Conservation (phyloP, 2,329 filamentous ascomycete genomes). For the Colletotrichum sidae region DNA sequence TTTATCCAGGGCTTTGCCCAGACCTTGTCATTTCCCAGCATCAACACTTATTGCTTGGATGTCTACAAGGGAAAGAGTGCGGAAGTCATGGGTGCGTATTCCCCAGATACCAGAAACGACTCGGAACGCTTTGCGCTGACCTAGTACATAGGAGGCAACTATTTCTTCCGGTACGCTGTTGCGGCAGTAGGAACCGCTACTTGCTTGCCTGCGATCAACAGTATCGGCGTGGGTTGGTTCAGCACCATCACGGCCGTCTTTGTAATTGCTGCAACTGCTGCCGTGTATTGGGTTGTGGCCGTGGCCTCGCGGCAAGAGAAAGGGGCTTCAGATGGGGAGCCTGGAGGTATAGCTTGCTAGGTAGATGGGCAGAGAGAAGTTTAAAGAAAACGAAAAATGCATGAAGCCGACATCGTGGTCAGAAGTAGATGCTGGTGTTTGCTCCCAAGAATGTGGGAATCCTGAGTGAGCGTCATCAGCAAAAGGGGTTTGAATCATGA, state of each 20-base stretch:
- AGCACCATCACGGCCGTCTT: conserved; percentile 67
- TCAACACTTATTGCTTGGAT: conserved; percentile 67
- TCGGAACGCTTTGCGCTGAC: too few species aligned
- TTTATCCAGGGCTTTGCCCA: conserved; percentile 77
- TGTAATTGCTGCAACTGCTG: conserved; percentile 8
- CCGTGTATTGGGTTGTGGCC: conserved; percentile 13
- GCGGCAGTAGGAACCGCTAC: conserved; percentile 77
- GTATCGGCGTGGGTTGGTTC: conserved; percentile 85
- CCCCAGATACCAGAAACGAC: too few species aligned
- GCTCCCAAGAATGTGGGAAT: too few species aligned
- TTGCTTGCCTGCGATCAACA: conserved; percentile 78
- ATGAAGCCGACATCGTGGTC: too few species aligned
- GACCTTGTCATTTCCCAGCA: conserved; percentile 74
- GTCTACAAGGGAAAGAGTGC: conserved; percentile 31
- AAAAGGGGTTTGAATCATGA: too few species aligned
- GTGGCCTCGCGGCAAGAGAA: conserved; percentile 8
- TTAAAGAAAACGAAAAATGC: background rate
- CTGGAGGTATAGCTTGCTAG: background rate
- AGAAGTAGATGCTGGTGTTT: too few species aligned
- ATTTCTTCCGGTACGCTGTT: conserved; percentile 81
- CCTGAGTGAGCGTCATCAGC: too few species aligned
- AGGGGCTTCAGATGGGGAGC: background rate
- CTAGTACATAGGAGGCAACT: conserved; percentile 67
- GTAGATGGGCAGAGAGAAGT: background rate
- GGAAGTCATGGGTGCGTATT: background rate